phyloP scores from a whole-genome alignment of 2,329 filamentous ascomycete species.

The Nemania sp. region DNA sequence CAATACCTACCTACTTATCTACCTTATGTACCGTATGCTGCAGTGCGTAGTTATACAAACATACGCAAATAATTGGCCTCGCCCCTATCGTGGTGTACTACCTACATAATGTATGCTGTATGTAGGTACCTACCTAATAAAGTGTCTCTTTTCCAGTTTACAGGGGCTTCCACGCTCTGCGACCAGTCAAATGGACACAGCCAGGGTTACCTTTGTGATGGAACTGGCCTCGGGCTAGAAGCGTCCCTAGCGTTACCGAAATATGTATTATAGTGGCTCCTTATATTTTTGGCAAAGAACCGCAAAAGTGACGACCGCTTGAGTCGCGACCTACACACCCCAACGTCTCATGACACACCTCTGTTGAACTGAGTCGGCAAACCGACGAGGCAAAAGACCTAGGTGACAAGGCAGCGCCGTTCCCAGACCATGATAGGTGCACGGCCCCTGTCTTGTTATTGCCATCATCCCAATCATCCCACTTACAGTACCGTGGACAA shows the following conservation, averaged over 20 bases:
- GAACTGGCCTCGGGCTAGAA: slow-evolving; percentile 49
- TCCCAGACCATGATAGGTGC: slow-evolving; percentile 7
- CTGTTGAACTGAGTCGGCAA: slow-evolving; percentile 19
- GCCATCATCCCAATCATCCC: slow-evolving; percentile 15
- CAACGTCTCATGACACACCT: slow-evolving; percentile 31
- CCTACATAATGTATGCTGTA: too few species aligned
- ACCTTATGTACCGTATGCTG: too few species aligned
- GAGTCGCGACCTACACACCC: slow-evolving; percentile 33
- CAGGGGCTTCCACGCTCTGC: slow-evolving; percentile 41
- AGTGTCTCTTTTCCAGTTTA: slow-evolving; percentile 1
- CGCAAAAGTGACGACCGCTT: slow-evolving; percentile 32
- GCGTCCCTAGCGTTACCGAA: slow-evolving; percentile 50
- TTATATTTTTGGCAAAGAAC: slow-evolving; percentile 44
- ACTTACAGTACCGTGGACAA: background rate
- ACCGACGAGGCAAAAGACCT: background rate
- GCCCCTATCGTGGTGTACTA: background rate
- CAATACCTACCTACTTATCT: background rate
- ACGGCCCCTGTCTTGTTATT: slow-evolving; percentile 13
- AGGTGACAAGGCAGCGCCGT: slow-evolving; percentile 7
- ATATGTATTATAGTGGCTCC: slow-evolving; percentile 43
- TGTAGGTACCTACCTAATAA: slow-evolving; percentile 2
- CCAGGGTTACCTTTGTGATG: slow-evolving; percentile 51
- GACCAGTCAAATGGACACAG: slow-evolving; percentile 44
- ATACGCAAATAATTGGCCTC: background rate
- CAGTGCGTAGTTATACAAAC: background rate